phyloP scores from a whole-genome alignment of 2,329 filamentous ascomycete genomes.

The Spiromastix sp. region DNA sequence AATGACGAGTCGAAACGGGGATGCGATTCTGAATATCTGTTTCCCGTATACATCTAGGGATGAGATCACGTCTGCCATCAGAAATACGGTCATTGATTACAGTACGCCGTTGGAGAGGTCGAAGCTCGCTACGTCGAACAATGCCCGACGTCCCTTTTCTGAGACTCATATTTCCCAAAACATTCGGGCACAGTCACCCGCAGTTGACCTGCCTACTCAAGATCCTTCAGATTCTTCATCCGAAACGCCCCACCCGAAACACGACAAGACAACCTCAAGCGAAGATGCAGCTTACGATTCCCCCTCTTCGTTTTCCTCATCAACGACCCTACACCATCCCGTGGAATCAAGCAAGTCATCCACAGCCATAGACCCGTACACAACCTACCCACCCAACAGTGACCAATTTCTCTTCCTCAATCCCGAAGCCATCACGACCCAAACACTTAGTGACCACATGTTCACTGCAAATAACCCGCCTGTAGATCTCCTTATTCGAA shows the following conservation, averaged over 20 bases:
- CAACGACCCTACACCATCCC: conserved; percentile 39
- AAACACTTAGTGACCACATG: conserved; percentile 75
- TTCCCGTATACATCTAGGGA: conserved; percentile 95
- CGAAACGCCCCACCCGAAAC: not conserved
- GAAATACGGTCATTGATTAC: conserved; percentile 78
- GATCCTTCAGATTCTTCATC: no score
- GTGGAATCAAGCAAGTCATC: conserved; percentile 21
- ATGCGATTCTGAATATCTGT: conserved; percentile 79
- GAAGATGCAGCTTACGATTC: conserved; percentile 20
- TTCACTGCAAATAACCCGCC: conserved; percentile 81
- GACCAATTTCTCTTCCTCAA: conserved; percentile 46
- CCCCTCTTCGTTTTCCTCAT: conserved; percentile 29
- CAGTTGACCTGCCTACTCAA: conserved; percentile 36
- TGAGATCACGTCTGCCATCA: conserved; percentile 85
- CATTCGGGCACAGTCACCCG: conserved; percentile 57
- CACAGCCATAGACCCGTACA: conserved; percentile 9
- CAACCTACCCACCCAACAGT: conserved; percentile 13
- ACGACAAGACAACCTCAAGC: conserved; percentile 1
- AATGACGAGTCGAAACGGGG: conserved; percentile 77
- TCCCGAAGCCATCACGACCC: conserved; percentile 74
- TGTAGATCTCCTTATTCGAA: conserved; percentile 81
- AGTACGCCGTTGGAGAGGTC: conserved; percentile 54
- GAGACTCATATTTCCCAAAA: conserved; percentile 79
- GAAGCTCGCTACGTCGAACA: conserved; percentile 26
- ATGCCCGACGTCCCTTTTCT: conserved; percentile 61